Conservation (phyloP, 1,139 yeast genomes). For the Saccharomycopsis hybrid region DNA sequence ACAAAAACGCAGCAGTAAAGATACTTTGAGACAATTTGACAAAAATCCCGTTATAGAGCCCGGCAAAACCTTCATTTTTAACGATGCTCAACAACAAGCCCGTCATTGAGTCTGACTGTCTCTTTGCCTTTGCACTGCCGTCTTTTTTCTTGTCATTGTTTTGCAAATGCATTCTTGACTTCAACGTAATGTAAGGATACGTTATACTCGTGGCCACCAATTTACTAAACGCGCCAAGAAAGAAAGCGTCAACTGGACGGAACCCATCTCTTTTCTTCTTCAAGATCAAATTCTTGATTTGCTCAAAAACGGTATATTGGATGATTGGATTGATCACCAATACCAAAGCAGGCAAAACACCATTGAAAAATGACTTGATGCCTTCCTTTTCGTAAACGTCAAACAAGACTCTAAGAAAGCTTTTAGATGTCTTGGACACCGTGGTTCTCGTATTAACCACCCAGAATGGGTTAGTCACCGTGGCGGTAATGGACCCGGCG, state of each 20-base stretch:
- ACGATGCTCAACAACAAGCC: conserved; percentile 37
- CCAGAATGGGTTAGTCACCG: conserved; percentile 93
- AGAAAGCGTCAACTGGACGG: conserved; percentile 66
- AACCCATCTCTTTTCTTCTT: conserved; percentile 35
- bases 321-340: conserved; percentile 84
- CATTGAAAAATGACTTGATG: conserved; percentile 64
- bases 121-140: conserved; percentile 24
- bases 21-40: conserved; percentile 81
- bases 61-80: conserved; percentile 45
- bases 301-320: conserved; percentile 89
- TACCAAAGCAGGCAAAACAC: conserved; percentile 80
- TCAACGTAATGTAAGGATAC: conserved; percentile 85
- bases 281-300: conserved; percentile 60
- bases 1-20: conserved; percentile 81
- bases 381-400: conserved; percentile 72
- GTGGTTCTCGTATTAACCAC: conserved; percentile 89
- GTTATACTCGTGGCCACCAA: conserved; percentile 80
- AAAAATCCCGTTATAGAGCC: conserved; percentile 75
- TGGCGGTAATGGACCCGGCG: conserved; percentile 83
- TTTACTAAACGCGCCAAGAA: conserved; percentile 87
- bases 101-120: conserved; percentile 12
- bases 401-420: conserved; percentile 40
- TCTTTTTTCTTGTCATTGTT: conserved; percentile 30
- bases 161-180: conserved; percentile 78
- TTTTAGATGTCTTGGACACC: conserved; percentile 36